Evolutionary conservation across 2,329 filamentous ascomycete genomes (phyloP).

Genomic region (Thermoascus crustaceus): DNA sequence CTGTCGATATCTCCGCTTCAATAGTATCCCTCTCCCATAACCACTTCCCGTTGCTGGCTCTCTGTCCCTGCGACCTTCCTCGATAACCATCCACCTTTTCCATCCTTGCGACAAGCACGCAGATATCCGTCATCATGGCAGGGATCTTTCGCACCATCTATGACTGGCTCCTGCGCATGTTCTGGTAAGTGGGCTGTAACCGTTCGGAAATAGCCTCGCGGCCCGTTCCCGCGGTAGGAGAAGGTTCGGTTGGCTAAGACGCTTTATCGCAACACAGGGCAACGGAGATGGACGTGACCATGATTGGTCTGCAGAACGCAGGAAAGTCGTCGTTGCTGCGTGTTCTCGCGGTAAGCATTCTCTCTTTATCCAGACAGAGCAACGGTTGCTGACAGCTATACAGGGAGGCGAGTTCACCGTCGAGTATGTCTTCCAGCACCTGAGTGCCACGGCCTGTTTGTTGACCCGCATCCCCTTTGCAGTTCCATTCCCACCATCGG

Average conservation of each 20-base stretch:
- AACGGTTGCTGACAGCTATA: conserved; percentile 10
- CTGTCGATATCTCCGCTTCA: neutral
- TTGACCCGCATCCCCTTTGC: conserved; percentile 25
- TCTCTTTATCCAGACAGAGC: conserved; percentile 25
- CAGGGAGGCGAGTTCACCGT: conserved; percentile 98
- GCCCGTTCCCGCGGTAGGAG: conserved; percentile 27
- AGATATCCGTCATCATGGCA: conserved; percentile 57
- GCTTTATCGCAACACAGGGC: conserved; percentile 56
- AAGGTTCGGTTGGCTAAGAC: conserved; percentile 15
- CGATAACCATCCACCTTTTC: neutral
- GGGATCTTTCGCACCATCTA: conserved; percentile 90
- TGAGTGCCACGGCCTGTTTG: neutral
- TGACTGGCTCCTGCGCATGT: conserved; percentile 95
- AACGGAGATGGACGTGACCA: conserved; percentile 98
- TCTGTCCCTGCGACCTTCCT: no score
- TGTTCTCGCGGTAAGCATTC: conserved; percentile 76
- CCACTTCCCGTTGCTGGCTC: neutral
- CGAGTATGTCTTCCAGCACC: conserved; percentile 61
- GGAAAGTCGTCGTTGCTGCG: conserved; percentile 93
- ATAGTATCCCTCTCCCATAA: neutral
- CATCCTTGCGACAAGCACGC: no score
- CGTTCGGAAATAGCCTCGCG: conserved; percentile 21
- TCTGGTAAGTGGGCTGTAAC: conserved; percentile 62
- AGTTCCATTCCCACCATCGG: conserved; percentile 98
- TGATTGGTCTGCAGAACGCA: conserved; percentile 96